Evolutionary conservation across 2,329 filamentous ascomycete genomes (phyloP), one percentile per base, ranked within the genome.

Genomic region (Coccinonectria pachysandricola): DNA sequence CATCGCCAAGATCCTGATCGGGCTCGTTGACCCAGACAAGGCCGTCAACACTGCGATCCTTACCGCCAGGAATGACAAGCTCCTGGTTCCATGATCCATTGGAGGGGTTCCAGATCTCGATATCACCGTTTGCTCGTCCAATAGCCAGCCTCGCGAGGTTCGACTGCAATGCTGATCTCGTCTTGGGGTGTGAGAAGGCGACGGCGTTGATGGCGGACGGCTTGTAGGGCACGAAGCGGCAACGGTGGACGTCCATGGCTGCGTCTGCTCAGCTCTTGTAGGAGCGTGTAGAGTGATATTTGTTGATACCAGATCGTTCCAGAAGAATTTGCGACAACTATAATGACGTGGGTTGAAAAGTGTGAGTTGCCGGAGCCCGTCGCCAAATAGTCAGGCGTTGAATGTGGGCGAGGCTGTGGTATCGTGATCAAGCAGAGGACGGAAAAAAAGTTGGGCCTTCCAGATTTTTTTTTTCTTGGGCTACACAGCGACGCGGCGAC

Each of bases 101-200:
- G 28, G 77, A 61, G 3, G 88, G 86, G 54, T 94, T 94, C 91
- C 91, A 98, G 39, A 98, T 86, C 59, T 98, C 91, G 43, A 98
- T 91, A 49, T 94, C 84, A 43, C 91, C 91, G 53, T 96, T 95
- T 32, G 84, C 81, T 40, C 91, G 79, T 34, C 91, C 91, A 45
- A 98, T 72, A 2, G 91, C 91, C 28, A 96, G 71, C 42, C 86
- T 75, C 68, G 75, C 35, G 65, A 71, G 12, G 68, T 65, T 44
- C 57, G 68, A 43, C 52, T 64, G 52, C 54, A 49, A 60, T 37
- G 59, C 55, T 34, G 65, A 59, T 40, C 57, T 56, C 26, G 59
- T 38, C 34, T 56, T 62, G 12, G 80, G 66, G 52, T 94, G 83
- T 5, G 91, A 94, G 56, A 98, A 96, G 41, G 88, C 85, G 50